phyloP scores from a whole-genome alignment of 2,329 filamentous ascomycete genomes.

The Penicillium vulpinum region DNA sequence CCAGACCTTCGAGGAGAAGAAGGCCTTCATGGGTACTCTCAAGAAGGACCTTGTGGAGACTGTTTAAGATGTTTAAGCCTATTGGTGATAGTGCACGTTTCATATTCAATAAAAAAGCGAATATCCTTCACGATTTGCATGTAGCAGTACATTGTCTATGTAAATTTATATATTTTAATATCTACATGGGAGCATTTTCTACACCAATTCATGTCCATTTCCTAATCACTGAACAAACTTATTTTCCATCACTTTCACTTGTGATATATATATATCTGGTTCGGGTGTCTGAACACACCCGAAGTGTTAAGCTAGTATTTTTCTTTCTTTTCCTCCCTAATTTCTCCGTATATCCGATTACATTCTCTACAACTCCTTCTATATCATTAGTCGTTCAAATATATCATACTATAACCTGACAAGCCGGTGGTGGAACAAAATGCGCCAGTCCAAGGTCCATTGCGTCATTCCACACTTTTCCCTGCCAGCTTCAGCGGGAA shows the following conservation, averaged over 20 bases:
- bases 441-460: slow-evolving; percentile 20
- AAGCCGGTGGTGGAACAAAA: slow-evolving; percentile 9
- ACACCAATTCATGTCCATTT: neutral
- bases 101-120: slow-evolving; percentile 44
- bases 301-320: neutral
- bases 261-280: neutral
- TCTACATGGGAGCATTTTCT: neutral
- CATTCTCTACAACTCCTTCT: no score
- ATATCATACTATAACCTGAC: neutral
- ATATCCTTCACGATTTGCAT: slow-evolving; percentile 32
- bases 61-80: slow-evolving; percentile 51
- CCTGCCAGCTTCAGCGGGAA: slow-evolving; percentile 10
- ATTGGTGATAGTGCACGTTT: slow-evolving; percentile 40
- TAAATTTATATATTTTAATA: neutral
- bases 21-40: slow-evolving; percentile 94
- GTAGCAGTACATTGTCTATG: slow-evolving; percentile 1
- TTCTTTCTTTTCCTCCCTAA: no score
- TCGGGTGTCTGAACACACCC: neutral
- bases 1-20: slow-evolving; percentile 98
- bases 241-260: neutral
- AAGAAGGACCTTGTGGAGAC: slow-evolving; percentile 84
- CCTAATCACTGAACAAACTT: neutral
- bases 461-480: slow-evolving; percentile 27
- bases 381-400: no score
- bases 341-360: neutral